Percentiles rank a stretch among this genome's conserved stretches.
Evolutionary conservation across 2,329 filamentous ascomycete genomes (phyloP).

Genomic region (Hansfordia pulvinata): DNA sequence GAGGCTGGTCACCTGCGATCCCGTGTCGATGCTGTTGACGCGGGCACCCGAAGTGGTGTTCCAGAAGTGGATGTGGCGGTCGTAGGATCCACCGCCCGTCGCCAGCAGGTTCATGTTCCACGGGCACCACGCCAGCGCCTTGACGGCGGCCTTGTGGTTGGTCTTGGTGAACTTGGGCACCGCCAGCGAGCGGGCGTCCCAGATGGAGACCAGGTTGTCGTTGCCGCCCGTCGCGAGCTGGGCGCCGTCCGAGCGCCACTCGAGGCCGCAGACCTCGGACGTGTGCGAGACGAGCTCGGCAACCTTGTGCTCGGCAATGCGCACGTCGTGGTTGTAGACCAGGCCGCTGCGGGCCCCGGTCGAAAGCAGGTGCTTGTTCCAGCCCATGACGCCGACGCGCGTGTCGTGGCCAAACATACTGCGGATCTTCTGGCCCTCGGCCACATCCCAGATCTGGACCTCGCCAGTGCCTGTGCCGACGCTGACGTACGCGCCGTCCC

Average conservation of each 20-base stretch:
- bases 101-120: constrained; percentile 97
- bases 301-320: constrained; percentile 93
- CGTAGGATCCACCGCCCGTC: constrained; percentile 90
- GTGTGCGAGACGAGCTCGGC: constrained; percentile 95
- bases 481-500: constrained; percentile 89
- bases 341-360: constrained; percentile 89
- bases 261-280: constrained; percentile 92
- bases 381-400: constrained; percentile 94
- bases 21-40: constrained; percentile 98
- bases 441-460: constrained; percentile 98
- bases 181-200: constrained; percentile 86
- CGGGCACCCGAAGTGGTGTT: constrained; percentile 95
- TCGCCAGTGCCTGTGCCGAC: constrained; percentile 91
- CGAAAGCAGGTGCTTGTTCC: constrained; percentile 96
- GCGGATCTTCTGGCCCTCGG: constrained; percentile 87
- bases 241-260: constrained; percentile 93
- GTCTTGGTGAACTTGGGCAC: constrained; percentile 99
- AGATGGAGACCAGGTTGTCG: constrained; percentile 97
- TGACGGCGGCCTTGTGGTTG: constrained; percentile 97
- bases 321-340: constrained; percentile 97
- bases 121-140: constrained; percentile 96
- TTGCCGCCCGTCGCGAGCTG: constrained; percentile 97
- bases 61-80: constrained; percentile 99
- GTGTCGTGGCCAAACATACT: constrained; percentile 98
- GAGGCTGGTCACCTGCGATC: constrained; percentile 90